Evolutionary conservation across 2,329 filamentous ascomycete species (phyloP), one percentile per base, ranked within the genome.

Genomic region (Penicillium sp.): DNA sequence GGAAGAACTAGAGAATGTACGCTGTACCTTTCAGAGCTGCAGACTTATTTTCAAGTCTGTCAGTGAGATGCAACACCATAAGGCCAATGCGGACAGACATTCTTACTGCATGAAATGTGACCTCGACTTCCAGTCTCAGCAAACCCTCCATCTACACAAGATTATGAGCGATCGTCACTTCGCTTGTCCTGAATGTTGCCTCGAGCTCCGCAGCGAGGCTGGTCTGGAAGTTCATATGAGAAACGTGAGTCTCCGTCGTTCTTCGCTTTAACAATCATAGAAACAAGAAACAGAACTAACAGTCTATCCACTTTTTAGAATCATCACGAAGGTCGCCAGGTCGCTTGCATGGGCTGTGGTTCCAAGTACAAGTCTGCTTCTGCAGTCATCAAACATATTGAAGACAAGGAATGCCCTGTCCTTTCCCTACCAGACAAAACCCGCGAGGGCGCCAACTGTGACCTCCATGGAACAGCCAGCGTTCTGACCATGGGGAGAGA

Each of bases 151-250:
- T 8, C 64, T 75, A n/a, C 82, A 84, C 68, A 82, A 82, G 62
- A 69, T 78, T 40, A 66, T 68, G 45, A 78, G 72, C 49, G 65
- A 72, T 3, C 75, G 73, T 30, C 79, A 83, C 58, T 78, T 82
- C 43, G 77, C 77, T 48, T 87, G 84, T 65, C 79, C 81, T 12
- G 73, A 84, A 40, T 86, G 84, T 50, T 81, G 79, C 12, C 66
- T 77, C 9, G 82, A 85, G 40, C 85, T 84, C 69, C 78, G 78
- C 57, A 82, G 77, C 28, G 72, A 77, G 3, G 75, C 75, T 22
- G 84, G 82, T 1, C 73, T 81, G 11, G 77, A 80, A 50, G 63
- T 63, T 19, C 84, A 87, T 59, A 75, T 84, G n/a, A 72, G 75
- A 52, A 67, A 75, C 60, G 82, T 84, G 64, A 65, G 75, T 53